Percentiles rank a stretch among this genome's conserved stretches.
Conservation (phyloP, 768 basidiomycete species). For the Leccinum disarticulatum region DNA sequence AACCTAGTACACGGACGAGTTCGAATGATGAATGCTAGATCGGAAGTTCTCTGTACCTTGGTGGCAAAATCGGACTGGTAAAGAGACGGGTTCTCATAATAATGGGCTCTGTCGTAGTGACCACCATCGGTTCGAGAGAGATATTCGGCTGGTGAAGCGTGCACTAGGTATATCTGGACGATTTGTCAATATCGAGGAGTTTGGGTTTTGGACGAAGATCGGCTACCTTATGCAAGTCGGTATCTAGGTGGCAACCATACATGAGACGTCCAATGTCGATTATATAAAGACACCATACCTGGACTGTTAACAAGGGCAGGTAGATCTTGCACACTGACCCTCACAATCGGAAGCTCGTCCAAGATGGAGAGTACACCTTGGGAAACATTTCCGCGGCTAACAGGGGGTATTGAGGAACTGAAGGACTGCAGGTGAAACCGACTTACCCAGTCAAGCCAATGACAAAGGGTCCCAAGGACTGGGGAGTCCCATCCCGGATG, state of each 20-base stretch:
- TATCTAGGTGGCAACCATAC: slow-evolving; percentile 37
- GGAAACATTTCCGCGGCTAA: slow-evolving; percentile 79
- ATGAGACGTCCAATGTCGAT: not conserved
- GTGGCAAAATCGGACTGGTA: slow-evolving; percentile 70
- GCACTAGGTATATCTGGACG: slow-evolving; percentile 71
- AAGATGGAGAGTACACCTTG: slow-evolving; percentile 75
- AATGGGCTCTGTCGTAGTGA: slow-evolving; percentile 61
- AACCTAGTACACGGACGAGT: slow-evolving; percentile 44
- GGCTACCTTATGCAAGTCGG: slow-evolving; percentile 56
- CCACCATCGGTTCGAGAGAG: slow-evolving; percentile 56
- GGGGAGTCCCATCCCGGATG: slow-evolving; percentile 53
- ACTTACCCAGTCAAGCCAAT: slow-evolving; percentile 81
- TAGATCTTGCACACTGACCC: slow-evolving; percentile 57
- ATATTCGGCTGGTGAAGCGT: slow-evolving; percentile 69
- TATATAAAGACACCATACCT: slow-evolving; percentile 36
- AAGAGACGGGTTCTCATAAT: slow-evolving; percentile 67
- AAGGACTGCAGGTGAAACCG: not conserved
- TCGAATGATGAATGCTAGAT: not conserved
- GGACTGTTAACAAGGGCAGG: slow-evolving; percentile 51
- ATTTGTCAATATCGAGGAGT: not conserved
- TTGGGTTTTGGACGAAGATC: not conserved
- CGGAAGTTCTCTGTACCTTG: slow-evolving; percentile 43
- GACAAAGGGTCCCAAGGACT: slow-evolving; percentile 71
- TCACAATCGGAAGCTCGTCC: slow-evolving; percentile 63
- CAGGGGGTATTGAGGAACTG: not conserved